These are phyloP conservation scores for Phyllosticta ampelicida DNA, from an alignment of 2,329 filamentous ascomycete species.

Conservation along the genomic window DNA sequence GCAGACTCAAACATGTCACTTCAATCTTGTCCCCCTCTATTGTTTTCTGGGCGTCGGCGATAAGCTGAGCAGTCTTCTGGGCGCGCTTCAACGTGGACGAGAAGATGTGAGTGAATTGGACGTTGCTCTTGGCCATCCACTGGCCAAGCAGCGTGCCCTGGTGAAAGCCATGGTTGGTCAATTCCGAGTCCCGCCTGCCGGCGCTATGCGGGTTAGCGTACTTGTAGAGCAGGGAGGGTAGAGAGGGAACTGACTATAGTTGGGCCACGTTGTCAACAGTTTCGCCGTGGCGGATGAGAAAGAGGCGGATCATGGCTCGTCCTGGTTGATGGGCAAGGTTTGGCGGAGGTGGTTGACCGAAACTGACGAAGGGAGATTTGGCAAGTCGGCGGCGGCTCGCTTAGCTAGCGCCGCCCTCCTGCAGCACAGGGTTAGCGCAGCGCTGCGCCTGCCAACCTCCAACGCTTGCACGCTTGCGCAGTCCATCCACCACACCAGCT, in stretches of 20 bases:
- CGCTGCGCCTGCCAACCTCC: neutral
- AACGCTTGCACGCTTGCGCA: too few relatives aligned
- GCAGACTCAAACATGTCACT: constrained; percentile 11
- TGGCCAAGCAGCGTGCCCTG: constrained; percentile 63
- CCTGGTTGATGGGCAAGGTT: neutral
- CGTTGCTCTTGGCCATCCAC: constrained; percentile 52
- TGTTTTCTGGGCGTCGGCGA: constrained; percentile 45
- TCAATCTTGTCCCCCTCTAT: constrained; percentile 2
- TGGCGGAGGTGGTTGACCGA: neutral
- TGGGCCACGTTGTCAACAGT: constrained; percentile 80
- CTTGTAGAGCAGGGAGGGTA: neutral
- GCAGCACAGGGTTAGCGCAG: neutral
- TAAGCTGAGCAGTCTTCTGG: constrained; percentile 55
- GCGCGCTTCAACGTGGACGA: constrained; percentile 70
- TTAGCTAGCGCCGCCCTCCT: neutral
- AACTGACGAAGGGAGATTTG: neutral
- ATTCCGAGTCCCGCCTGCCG: constrained; percentile 65
- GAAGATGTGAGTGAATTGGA: constrained; percentile 61
- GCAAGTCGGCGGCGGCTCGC: neutral
- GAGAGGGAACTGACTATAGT: constrained; percentile 47
- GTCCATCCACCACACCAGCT: neutral
- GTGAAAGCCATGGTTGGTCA: constrained; percentile 72
- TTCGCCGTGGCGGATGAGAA: constrained; percentile 79
- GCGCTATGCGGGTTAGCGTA: constrained; percentile 45
- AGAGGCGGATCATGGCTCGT: constrained; percentile 45